phyloP scores from a whole-genome alignment of 2,329 filamentous ascomycete species.

The Aspergillus nomiae region DNA sequence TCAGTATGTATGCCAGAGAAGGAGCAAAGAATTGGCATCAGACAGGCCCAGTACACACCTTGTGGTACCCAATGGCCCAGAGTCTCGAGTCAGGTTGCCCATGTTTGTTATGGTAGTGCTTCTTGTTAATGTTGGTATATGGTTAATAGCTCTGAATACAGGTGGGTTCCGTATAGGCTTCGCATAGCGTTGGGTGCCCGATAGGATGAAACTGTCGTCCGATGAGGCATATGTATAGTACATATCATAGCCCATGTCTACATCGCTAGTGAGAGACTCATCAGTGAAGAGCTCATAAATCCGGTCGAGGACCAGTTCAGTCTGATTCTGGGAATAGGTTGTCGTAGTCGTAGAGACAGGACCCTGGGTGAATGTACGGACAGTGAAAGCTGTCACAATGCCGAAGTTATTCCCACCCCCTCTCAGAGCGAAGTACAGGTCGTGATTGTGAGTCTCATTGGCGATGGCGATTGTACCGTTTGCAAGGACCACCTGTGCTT shows the following conservation, averaged over 20 bases:
- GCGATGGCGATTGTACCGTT: constrained; percentile 3
- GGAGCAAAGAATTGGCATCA: background rate
- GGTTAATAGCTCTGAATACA: constrained; percentile 16
- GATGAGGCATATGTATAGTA: constrained; percentile 18
- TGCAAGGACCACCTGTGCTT: background rate
- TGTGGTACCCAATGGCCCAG: constrained; percentile 10
- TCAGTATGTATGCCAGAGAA: background rate
- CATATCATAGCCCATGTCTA: constrained; percentile 20
- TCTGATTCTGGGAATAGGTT: constrained; percentile 5
- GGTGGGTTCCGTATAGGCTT: constrained; percentile 17
- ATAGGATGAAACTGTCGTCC: constrained; percentile 15
- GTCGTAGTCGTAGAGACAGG: constrained; percentile 6
- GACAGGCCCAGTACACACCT: constrained; percentile 1
- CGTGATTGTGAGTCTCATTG: constrained; percentile 24
- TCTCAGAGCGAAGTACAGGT: constrained; percentile 41
- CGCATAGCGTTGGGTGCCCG: constrained; percentile 21
- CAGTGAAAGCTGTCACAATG: constrained; percentile 37
- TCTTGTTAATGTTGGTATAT: constrained; percentile 13
- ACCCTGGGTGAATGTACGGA: constrained; percentile 35
- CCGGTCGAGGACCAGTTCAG: constrained; percentile 7
- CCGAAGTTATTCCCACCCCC: constrained; percentile 45
- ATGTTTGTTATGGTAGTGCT: constrained; percentile 7
- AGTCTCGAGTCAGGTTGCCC: constrained; percentile 6
- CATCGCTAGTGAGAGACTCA: constrained; percentile 11
- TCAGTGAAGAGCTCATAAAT: constrained; percentile 18